These are phyloP conservation scores for Calendula officinalis DNA, from an alignment of 129 eudicot genomes.

Conservation along the genomic window DNA sequence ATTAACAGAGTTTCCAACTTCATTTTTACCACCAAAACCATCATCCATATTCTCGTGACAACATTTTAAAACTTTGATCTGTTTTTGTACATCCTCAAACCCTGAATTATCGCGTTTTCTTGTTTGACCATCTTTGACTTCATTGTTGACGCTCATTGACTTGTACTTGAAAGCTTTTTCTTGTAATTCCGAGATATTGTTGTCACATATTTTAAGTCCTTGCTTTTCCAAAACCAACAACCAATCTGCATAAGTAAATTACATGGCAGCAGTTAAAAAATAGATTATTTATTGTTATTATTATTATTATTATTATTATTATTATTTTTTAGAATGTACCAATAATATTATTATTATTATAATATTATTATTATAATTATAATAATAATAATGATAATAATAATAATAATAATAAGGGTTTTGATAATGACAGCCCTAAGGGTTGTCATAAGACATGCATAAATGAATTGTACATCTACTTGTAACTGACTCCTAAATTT, in stretches of 20 bases:
- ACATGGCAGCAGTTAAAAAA: neutral
- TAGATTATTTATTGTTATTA: no score
- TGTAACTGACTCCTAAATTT: no score
- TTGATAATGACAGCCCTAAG: no score
- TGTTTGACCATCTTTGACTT: constrained; percentile 30
- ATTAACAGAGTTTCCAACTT: constrained; percentile 24
- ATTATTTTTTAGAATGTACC: no score
- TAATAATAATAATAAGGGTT: no score
- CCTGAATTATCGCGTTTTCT: constrained; percentile 50
- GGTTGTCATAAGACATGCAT: no score
- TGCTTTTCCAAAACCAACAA: constrained; percentile 48
- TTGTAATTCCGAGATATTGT: constrained; percentile 27
- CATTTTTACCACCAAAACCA: constrained; percentile 23
- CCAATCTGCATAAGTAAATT: constrained; percentile 46
- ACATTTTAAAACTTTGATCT: constrained; percentile 39
- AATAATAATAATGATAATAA: no score
- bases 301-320: no score
- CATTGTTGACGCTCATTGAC: constrained; percentile 4
- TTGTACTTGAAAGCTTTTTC: constrained; percentile 36
- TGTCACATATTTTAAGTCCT: constrained; percentile 49
- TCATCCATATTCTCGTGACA: constrained; percentile 32
- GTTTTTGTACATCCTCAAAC: constrained; percentile 34
- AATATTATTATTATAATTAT: no score
- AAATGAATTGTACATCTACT: no score
- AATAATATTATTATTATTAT: no score